A percentile compares a stretch with the other conserved stretches of the same genome.
phyloP scores from a whole-genome alignment of 805 yeast genomes.

The Martiniozyma abietophila region DNA sequence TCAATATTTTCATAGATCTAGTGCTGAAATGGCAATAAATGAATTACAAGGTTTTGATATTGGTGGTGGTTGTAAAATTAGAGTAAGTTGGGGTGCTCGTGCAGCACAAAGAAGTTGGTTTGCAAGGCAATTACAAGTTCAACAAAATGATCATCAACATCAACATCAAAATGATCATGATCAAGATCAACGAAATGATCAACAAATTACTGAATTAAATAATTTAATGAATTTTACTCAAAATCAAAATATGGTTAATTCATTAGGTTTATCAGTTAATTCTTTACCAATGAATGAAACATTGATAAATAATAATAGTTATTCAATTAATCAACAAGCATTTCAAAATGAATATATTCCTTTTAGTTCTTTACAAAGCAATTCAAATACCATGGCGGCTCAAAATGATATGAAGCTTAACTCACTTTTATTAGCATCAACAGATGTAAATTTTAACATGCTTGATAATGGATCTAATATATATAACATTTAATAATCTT shows the following conservation, averaged over 20 bases:
- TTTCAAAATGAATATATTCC: conserved; percentile 22
- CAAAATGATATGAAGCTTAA: conserved; percentile 32
- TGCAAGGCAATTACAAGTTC: conserved; percentile 25
- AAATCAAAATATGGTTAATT: conserved; percentile 15
- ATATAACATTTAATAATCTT: conserved; percentile 16
- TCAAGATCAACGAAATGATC: conserved; percentile 9
- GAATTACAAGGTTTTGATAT: conserved; percentile 88
- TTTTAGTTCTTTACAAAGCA: conserved; percentile 17
- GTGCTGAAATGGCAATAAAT: conserved; percentile 78
- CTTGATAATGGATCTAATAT: conserved; percentile 37
- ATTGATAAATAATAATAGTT: conserved; percentile 9
- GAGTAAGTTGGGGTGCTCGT: conserved; percentile 81
- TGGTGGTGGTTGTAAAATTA: conserved; percentile 63
- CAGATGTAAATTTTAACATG: conserved; percentile 46
- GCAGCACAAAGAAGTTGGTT: conserved; percentile 34
- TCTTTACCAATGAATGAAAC: conserved; percentile 18
- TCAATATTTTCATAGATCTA: conserved; percentile 64
- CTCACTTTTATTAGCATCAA: conserved; percentile 44
- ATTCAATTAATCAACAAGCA: conserved; percentile 14
- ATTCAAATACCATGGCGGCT: conserved; percentile 12
- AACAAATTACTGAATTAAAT: conserved; percentile 7
- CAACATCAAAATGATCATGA: conserved; percentile 20
- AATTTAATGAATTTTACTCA: conserved; percentile 9
- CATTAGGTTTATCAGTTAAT: conserved; percentile 20
- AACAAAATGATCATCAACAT: conserved; percentile 22